Percentiles rank a stretch among this genome's conserved stretches.
These are phyloP conservation scores for Trichoderma atroviride DNA, from an alignment of 2,329 filamentous ascomycete genomes.

Conservation along the genomic window DNA sequence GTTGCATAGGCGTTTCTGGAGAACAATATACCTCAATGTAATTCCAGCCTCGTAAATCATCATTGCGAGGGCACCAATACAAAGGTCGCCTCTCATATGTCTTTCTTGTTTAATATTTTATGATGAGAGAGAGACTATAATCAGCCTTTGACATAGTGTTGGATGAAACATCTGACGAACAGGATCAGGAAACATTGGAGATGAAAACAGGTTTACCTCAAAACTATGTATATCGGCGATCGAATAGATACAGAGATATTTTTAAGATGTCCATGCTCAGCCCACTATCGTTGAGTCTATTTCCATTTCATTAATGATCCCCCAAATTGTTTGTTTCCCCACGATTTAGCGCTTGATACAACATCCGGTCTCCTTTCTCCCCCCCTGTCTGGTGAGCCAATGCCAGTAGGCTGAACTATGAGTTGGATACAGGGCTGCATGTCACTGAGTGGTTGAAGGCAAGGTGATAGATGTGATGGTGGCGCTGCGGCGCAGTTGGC, in stretches of 20 bases:
- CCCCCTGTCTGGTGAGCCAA: neutral
- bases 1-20: neutral
- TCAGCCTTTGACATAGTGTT: too few relatives aligned
- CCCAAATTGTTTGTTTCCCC: slow-evolving; percentile 1
- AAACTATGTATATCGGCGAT: neutral
- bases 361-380: neutral
- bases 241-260: too few relatives aligned
- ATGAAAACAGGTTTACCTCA: neutral
- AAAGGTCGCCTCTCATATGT: too few relatives aligned
- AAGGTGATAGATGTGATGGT: neutral
- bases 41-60: neutral
- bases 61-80: neutral
- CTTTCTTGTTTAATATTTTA: too few relatives aligned
- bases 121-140: too few relatives aligned
- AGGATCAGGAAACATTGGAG: neutral
- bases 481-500: neutral
- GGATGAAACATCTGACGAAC: too few relatives aligned
- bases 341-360: neutral
- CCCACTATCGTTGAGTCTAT: neutral
- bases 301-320: neutral
- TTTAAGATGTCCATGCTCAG: neutral
- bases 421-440: neutral
- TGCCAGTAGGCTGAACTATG: neutral
- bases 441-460: neutral
- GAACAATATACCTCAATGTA: neutral